These are phyloP conservation scores for Arctium lappa DNA, from an alignment of 129 eudicot genomes.

Conservation along the genomic window DNA sequence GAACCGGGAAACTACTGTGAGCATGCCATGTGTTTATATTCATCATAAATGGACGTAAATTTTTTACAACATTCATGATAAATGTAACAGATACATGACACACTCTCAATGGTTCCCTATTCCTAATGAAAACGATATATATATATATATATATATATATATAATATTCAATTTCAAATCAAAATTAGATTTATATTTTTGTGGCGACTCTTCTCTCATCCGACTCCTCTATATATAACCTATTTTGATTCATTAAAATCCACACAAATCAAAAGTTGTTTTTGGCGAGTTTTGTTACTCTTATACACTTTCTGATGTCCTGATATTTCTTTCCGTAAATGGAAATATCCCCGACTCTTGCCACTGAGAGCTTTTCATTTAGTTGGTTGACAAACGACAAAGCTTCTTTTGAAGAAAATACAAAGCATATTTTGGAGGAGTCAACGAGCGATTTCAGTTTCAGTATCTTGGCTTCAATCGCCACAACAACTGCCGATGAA, in stretches of 20 bases:
- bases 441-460: conserved; percentile 6
- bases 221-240: neutral
- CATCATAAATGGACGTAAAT: too few species aligned
- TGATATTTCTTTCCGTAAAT: neutral
- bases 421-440: conserved; percentile 9
- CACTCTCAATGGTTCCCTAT: too few species aligned
- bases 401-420: conserved; percentile 1
- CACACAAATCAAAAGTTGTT: neutral
- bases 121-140: too few species aligned
- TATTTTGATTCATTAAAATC: neutral
- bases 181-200: too few species aligned
- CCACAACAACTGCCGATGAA: conserved; percentile 8
- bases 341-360: conserved; percentile 12
- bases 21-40: too few species aligned
- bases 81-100: too few species aligned
- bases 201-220: neutral
- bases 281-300: neutral
- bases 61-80: too few species aligned
- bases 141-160: too few species aligned
- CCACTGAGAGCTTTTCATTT: conserved; percentile 10
- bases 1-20: too few species aligned
- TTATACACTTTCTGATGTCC: neutral
- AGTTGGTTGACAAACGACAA: conserved; percentile 10
- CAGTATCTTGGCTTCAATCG: neutral
- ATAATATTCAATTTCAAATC: too few species aligned